Conservation (phyloP, 805 yeast species). For the Candida glaebosa region DNA sequence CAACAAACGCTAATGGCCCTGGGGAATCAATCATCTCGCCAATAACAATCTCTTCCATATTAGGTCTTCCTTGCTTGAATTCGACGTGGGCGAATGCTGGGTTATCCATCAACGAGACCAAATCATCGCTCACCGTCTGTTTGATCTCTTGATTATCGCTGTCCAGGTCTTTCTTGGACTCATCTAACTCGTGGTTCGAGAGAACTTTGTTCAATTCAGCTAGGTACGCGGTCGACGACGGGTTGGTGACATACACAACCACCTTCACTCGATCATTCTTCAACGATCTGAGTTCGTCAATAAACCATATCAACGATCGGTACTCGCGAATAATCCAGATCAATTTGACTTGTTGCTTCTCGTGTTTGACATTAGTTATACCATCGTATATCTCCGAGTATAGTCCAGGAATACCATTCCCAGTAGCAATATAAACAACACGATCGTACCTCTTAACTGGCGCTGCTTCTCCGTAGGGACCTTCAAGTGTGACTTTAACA, state of each 20-base stretch:
- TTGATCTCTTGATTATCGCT: neutral
- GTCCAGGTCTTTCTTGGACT: neutral
- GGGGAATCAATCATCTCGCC: slow-evolving; percentile 30
- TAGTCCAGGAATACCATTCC: slow-evolving; percentile 41
- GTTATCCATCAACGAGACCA: neutral
- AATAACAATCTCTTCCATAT: slow-evolving; percentile 27
- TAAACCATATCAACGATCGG: slow-evolving; percentile 38
- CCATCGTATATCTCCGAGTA: slow-evolving; percentile 29
- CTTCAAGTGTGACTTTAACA: slow-evolving; percentile 34
- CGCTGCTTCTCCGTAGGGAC: slow-evolving; percentile 34
- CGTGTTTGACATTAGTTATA: slow-evolving; percentile 17
- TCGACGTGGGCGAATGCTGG: slow-evolving; percentile 27
- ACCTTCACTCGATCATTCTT: slow-evolving; percentile 31
- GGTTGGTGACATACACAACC: slow-evolving; percentile 41
- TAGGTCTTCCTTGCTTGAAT: slow-evolving; percentile 42
- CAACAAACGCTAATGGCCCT: slow-evolving; percentile 43
- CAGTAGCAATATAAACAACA: slow-evolving; percentile 31
- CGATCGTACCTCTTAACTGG: slow-evolving; percentile 29
- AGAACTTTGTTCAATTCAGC: neutral
- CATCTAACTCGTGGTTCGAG: neutral
- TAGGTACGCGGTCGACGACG: slow-evolving; percentile 5
- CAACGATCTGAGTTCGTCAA: slow-evolving; percentile 30
- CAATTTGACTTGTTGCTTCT: slow-evolving; percentile 20
- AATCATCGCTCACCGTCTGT: neutral
- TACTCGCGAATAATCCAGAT: slow-evolving; percentile 40